Evolutionary conservation across 441 rosid genomes (phyloP).

Genomic region (Melastoma candidum): DNA sequence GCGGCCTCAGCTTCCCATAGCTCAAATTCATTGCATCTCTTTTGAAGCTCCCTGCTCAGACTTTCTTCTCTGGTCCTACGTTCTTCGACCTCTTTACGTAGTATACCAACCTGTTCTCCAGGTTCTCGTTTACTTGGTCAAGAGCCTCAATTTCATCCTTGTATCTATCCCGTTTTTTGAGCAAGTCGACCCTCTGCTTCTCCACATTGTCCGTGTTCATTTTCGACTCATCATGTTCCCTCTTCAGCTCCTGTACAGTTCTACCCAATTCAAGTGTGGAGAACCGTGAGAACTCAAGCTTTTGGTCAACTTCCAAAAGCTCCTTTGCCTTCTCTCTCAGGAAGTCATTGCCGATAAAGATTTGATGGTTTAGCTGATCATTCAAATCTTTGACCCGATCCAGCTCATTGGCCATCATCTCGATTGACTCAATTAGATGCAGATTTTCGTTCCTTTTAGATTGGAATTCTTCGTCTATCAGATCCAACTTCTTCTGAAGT

Average conservation of each 20-base stretch:
- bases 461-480: slow-evolving; percentile 39
- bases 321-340: slow-evolving; percentile 44
- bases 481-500: slow-evolving; percentile 36
- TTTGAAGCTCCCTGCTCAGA: slow-evolving; percentile 49
- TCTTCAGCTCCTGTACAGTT: slow-evolving; percentile 52
- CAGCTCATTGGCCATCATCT: slow-evolving; percentile 49
- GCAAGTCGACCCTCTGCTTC: slow-evolving; percentile 34
- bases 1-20: slow-evolving; percentile 66
- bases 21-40: slow-evolving; percentile 49
- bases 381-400: slow-evolving; percentile 43
- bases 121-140: slow-evolving; percentile 31
- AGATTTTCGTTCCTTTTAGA: slow-evolving; percentile 42
- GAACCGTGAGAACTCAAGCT: slow-evolving; percentile 44
- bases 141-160: slow-evolving; percentile 48
- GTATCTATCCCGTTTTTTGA: slow-evolving; percentile 30
- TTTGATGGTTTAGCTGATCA: slow-evolving; percentile 43
- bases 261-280: slow-evolving; percentile 37
- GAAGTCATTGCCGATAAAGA: slow-evolving; percentile 39
- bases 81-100: slow-evolving; percentile 46
- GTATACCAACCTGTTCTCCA: slow-evolving; percentile 37
- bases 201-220: slow-evolving; percentile 24
- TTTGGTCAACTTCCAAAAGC: slow-evolving; percentile 48
- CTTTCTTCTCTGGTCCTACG: slow-evolving; percentile 39
- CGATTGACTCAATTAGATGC: slow-evolving; percentile 33
- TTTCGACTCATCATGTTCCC: slow-evolving; percentile 44